Base-by-base conservation (phyloP, 139 green algal species). In the Dunaliella primolecta region DNA sequence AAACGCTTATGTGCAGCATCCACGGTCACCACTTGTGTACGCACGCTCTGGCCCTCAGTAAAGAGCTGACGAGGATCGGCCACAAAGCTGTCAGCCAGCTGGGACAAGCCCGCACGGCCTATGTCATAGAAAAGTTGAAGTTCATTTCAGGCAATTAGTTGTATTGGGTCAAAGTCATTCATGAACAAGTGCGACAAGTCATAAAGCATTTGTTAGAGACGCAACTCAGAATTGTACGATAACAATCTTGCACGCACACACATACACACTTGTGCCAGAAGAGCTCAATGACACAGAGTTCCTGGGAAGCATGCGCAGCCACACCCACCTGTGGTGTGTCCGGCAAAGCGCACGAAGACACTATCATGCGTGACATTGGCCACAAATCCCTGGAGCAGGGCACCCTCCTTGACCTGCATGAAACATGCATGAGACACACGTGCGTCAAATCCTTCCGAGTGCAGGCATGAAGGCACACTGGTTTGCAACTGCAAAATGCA, bases 261-360 rank as follows among this genome's bases (percentile, higher is more conserved):
- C 72, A 78, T n/a, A n/a, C n/a, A n/a, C n/a, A n/a, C n/a, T n/a
- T n/a, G n/a, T n/a, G n/a, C n/a, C n/a, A n/a, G n/a, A n/a, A n/a
- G n/a, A n/a, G n/a, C n/a, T n/a, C n/a, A n/a, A n/a, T 32, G 72
- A 78, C 72, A 78, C 72, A 78, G 11, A 78, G 3, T 32, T 15
- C 7, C 46, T 25, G 7, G 15, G 7, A 64, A 7, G 15, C 46
- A 64, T 15, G 15, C 46, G 15, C 46, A 64, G 7, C 7, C 46
- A 64, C 46, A 64, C 46, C 7, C 35, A 38, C 93, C 96, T 36
- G 95, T 98, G 2, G 97, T 85, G 25, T 91, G 85, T 0, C 88
- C 92, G 36, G 97, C 85, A 87, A 98, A 99, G 32, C 94, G 89
- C 36, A 99, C 96, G 86, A 97, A 98, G 1, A 95, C 92, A 21